A percentile compares a stretch with the other conserved stretches of the same genome.
Evolutionary conservation across 352 stramenopile species (phyloP).

Genomic region (Pythium vanterpoolii): DNA sequence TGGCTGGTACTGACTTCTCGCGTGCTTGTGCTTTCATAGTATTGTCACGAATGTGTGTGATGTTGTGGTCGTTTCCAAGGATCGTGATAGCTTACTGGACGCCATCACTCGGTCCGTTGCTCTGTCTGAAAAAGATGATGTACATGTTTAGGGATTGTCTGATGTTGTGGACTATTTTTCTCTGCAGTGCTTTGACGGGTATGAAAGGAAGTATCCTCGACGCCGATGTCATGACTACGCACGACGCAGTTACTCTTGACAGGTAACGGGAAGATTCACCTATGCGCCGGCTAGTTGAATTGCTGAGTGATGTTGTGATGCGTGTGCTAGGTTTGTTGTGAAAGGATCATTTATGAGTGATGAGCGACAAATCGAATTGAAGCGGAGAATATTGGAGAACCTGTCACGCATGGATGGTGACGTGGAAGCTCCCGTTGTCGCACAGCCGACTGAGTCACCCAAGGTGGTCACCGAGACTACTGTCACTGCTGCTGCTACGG

Average conservation of each 20-base stretch:
- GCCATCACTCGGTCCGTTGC: slow-evolving; percentile 53
- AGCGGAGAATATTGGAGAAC: slow-evolving; percentile 72
- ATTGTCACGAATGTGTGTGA: slow-evolving; percentile 78
- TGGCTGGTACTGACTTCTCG: not conserved
- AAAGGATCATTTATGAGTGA: slow-evolving; percentile 79
- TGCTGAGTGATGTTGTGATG: not conserved
- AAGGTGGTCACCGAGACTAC: slow-evolving; percentile 12
- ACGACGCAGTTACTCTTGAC: slow-evolving; percentile 73
- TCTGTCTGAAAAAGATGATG: not conserved
- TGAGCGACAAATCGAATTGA: slow-evolving; percentile 68
- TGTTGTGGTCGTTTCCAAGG: slow-evolving; percentile 75
- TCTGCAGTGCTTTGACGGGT: slow-evolving; percentile 51
- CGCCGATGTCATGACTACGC: slow-evolving; percentile 84
- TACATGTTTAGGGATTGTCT: not conserved
- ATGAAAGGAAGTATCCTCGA: slow-evolving; percentile 88
- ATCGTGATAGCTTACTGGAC: slow-evolving; percentile 77
- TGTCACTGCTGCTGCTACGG: slow-evolving; percentile 23
- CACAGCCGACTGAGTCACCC: not conserved
- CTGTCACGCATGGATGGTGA: slow-evolving; percentile 47
- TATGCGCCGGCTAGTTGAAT: not conserved
- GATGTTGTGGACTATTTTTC: not conserved
- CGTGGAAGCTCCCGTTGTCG: slow-evolving; percentile 8
- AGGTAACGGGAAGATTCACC: slow-evolving; percentile 17
- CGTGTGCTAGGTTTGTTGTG: slow-evolving; percentile 61
- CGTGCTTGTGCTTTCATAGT: slow-evolving; percentile 20